Percentiles rank a stretch among this genome's conserved stretches.
phyloP scores from a whole-genome alignment of 176 grass and related monocot genomes.

The Typha latifolia region DNA sequence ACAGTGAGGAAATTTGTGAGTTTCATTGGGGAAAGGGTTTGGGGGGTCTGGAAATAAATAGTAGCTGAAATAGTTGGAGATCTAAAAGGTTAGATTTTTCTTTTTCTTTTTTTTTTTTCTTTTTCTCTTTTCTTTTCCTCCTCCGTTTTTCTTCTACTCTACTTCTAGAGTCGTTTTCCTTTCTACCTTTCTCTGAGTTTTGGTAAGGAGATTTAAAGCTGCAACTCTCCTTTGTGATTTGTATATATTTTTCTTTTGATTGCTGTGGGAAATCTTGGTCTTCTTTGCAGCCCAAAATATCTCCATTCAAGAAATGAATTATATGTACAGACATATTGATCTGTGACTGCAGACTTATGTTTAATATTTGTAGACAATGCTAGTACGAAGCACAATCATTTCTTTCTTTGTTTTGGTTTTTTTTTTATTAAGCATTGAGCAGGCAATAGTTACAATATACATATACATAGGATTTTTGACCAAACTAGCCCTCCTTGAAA shows the following conservation, averaged over 20 bases:
- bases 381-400: no score
- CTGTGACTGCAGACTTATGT: no score
- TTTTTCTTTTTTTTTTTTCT: no score
- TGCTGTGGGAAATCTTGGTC: neutral
- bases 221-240: neutral
- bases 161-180: neutral
- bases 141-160: neutral
- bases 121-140: no score
- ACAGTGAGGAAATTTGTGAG: conserved; percentile 52
- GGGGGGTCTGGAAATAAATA: conserved; percentile 35
- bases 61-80: neutral
- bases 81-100: neutral
- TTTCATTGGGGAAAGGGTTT: conserved; percentile 77
- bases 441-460: no score
- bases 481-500: no score
- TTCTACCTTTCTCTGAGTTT: neutral
- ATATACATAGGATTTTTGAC: no score
- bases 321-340: no score
- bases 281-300: neutral
- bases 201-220: neutral
- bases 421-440: no score
- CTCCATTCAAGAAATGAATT: no score
- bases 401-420: no score
- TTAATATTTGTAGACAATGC: no score
- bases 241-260: neutral